These are phyloP conservation scores for Gaillardinia entomophila DNA, from an alignment of 805 yeast genomes.

Conservation along the genomic window DNA sequence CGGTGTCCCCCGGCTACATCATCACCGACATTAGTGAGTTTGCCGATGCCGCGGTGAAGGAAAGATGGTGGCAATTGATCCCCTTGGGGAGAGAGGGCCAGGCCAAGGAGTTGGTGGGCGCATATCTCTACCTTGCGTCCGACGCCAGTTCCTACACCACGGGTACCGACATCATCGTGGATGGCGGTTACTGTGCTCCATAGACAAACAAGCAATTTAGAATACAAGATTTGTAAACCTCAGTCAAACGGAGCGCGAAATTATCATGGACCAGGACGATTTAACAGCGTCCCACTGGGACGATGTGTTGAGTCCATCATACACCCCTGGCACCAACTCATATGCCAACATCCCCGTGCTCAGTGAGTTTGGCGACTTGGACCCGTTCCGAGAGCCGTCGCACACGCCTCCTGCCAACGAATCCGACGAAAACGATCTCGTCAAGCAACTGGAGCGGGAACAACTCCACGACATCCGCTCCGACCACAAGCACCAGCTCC, in stretches of 20 bases:
- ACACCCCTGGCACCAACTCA: conserved; percentile 8
- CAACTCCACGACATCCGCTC: conserved; percentile 22
- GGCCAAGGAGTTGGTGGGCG: conserved; percentile 41
- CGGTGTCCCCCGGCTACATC: conserved; percentile 41
- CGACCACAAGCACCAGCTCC: conserved; percentile 23
- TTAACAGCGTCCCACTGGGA: conserved; percentile 58
- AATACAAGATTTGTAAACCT: too few relatives aligned
- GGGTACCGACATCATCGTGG: conserved; percentile 40
- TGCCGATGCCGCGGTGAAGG: conserved; percentile 25
- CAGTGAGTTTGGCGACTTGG: conserved; percentile 2
- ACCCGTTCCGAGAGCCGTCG: neutral
- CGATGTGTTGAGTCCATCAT: conserved; percentile 42
- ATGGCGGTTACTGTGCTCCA: conserved; percentile 39
- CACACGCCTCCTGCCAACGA: neutral
- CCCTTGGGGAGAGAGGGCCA: conserved; percentile 44
- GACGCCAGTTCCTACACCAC: conserved; percentile 40
- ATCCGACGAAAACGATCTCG: neutral
- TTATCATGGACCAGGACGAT: conserved; percentile 46
- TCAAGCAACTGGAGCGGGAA: conserved; percentile 13
- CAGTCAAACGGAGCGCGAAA: too few relatives aligned
- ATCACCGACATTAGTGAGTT: conserved; percentile 35
- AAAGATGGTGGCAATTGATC: conserved; percentile 33
- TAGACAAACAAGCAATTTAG: too few relatives aligned
- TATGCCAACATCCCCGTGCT: conserved; percentile 6
- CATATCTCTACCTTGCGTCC: conserved; percentile 39